Conservation (phyloP, 495 filamentous ascomycete species). For the Podospora pseudoanserina region DNA sequence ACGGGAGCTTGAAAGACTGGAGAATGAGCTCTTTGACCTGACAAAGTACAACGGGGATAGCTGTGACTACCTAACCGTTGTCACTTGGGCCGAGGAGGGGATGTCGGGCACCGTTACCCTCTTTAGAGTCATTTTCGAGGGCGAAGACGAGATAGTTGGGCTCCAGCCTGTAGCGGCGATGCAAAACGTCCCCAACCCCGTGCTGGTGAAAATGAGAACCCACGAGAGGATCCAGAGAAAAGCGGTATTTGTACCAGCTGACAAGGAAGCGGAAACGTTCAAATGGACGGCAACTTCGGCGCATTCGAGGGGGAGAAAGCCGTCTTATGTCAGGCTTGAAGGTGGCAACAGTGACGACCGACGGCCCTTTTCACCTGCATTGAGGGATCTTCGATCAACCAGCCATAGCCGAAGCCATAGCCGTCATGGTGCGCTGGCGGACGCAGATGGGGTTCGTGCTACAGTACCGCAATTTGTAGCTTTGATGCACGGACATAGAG, state of each 20-base stretch:
- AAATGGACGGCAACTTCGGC: slow-evolving; percentile 26
- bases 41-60: slow-evolving; percentile 22
- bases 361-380: background rate
- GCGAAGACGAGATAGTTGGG: slow-evolving; percentile 11
- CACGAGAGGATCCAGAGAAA: slow-evolving; percentile 25
- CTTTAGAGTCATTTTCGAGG: slow-evolving; percentile 18
- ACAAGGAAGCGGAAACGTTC: slow-evolving; percentile 20
- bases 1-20: slow-evolving; percentile 24
- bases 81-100: slow-evolving; percentile 27
- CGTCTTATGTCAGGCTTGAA: slow-evolving; percentile 21
- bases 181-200: slow-evolving; percentile 24
- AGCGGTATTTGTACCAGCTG: slow-evolving; percentile 21
- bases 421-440: slow-evolving; percentile 9
- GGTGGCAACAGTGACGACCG: background rate
- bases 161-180: slow-evolving; percentile 28
- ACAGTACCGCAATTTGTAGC: slow-evolving; percentile 31
- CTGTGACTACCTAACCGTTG: slow-evolving; percentile 22
- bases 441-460: slow-evolving; percentile 24
- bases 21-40: slow-evolving; percentile 29
- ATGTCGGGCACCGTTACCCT: slow-evolving; percentile 22
- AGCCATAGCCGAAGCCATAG: slow-evolving; percentile 2
- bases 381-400: background rate
- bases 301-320: slow-evolving; percentile 4
- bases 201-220: slow-evolving; percentile 24
- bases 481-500: slow-evolving; percentile 22